These are phyloP conservation scores for Xerocomellus intermedius DNA, from an alignment of 768 basidiomycete genomes.

Conservation along the genomic window DNA sequence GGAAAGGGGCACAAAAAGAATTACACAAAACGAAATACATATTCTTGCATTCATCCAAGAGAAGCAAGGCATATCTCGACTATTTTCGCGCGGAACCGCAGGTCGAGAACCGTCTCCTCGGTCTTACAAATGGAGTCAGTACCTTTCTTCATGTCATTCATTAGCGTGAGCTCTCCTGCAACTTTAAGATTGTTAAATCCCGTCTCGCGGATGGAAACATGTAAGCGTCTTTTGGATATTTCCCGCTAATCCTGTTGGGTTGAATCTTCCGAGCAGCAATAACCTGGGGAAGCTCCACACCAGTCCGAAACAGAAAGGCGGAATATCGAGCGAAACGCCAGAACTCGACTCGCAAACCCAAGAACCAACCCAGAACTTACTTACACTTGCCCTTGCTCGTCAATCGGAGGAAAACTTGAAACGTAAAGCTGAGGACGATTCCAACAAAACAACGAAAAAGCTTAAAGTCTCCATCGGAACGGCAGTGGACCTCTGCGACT, in stretches of 20 bases:
- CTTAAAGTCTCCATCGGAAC: conserved; percentile 69
- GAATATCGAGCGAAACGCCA: not conserved
- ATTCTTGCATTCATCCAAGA: conserved; percentile 51
- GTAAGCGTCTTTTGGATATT: conserved; percentile 8
- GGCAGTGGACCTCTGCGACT: conserved; percentile 76
- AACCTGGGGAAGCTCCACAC: not conserved
- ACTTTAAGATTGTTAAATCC: conserved; percentile 9
- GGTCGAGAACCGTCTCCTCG: conserved; percentile 60
- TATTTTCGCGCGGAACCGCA: conserved; percentile 66
- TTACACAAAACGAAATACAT: conserved; percentile 56
- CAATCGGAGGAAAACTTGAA: conserved; percentile 33
- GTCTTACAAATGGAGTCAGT: conserved; percentile 56
- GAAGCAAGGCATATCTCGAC: conserved; percentile 51
- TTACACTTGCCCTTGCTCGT: conserved; percentile 11
- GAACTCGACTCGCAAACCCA: conserved; percentile 39
- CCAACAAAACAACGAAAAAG: conserved; percentile 44
- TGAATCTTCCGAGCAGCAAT: conserved; percentile 4
- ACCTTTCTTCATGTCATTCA: not conserved
- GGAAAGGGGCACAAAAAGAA: conserved; percentile 44
- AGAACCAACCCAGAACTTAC: conserved; percentile 36
- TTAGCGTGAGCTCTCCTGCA: conserved; percentile 1
- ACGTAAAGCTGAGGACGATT: conserved; percentile 28
- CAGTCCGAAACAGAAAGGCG: not conserved
- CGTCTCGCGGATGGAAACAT: conserved; percentile 9
- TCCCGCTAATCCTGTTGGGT: not conserved